Evolutionary conservation across 176 grass and related monocot genomes (phyloP), one percentile per base, ranked within the genome.

Genomic region (Tillandsia fasciculata): DNA sequence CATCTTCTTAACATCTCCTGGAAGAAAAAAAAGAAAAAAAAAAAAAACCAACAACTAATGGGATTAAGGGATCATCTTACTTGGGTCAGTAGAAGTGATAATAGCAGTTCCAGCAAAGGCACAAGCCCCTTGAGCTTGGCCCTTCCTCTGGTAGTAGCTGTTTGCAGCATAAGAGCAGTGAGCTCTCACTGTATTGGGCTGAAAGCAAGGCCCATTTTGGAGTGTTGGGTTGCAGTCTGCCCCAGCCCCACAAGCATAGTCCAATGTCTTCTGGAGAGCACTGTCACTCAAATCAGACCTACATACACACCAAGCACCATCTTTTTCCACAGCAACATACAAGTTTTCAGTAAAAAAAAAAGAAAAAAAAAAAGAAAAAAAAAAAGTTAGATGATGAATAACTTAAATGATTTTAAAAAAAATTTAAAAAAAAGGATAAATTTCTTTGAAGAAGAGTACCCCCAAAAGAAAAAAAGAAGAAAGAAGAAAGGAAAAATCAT

Each of bases 151-250:
- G 83, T 78, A 96, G 80, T 76, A 96, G 76, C 88, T 92, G 80
- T 96, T 96, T 73, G 80, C 92, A 73, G 92, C 88, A 80, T 96
- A 96, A 67, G 81, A 89, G 86, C 92, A 92, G 76, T 96, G 92
- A 1, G 76, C 53, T 74, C 59, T 83, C 81, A 92, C 88, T 70
- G 64, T 92, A 77, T n/a, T 83, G 56, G 88, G 88, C 2, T 49
- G 64, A 80, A 73, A 96, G 75, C 86, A 96, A 71, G 70, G 42
- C 48, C 86, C 92, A 71, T 2, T 85, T 76, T 72, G 76, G 61
- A 71, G 75, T 85, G 85, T 70, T 66, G 93, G 66, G 52, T 11
- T 68, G 83, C 89, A 92, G 65, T 96, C 86, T 8, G 88, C 93
- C 26, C 89, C 84, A 51, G 14, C 67, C 66, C 93, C 88, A 80